A percentile compares a stretch with the other conserved stretches of the same genome.
Conservation (phyloP, 768 basidiomycete genomes). For the Myochromella boudieri region DNA sequence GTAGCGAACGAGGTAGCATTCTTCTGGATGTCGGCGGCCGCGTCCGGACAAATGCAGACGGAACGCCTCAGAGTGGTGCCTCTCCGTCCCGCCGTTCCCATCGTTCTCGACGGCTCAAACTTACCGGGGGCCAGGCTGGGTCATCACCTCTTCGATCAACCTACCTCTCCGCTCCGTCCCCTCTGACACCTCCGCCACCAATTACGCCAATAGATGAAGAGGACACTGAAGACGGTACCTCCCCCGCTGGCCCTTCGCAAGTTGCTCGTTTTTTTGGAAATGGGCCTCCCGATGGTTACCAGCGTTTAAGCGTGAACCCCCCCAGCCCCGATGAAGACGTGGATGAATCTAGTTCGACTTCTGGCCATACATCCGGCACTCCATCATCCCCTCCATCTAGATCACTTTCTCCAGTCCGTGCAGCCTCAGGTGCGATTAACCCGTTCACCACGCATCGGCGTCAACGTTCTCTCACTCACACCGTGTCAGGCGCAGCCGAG, state of each 20-base stretch:
- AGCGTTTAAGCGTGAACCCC: conserved; percentile 24
- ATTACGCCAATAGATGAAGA: conserved; percentile 79
- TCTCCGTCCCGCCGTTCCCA: conserved; percentile 60
- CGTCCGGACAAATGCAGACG: conserved; percentile 35
- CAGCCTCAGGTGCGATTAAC: conserved; percentile 76
- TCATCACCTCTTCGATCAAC: conserved; percentile 61
- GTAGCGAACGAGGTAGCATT: conserved; percentile 95
- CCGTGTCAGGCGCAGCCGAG: conserved; percentile 62
- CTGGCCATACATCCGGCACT: conserved; percentile 19
- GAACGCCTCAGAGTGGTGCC: conserved; percentile 40
- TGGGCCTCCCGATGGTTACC: conserved; percentile 26
- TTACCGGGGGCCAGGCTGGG: conserved; percentile 38
- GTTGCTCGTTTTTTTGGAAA: conserved; percentile 23
- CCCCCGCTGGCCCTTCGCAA: conserved; percentile 48
- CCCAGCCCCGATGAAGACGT: conserved; percentile 20
- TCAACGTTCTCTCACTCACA: conserved; percentile 67
- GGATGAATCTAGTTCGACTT: conserved; percentile 21
- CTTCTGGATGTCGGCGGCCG: conserved; percentile 86
- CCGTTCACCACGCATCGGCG: conserved; percentile 75
- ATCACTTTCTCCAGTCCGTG: conserved; percentile 59
- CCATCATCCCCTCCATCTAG: conserved; percentile 49
- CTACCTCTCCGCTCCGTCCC: conserved; percentile 38
- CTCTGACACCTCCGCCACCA: conserved; percentile 60
- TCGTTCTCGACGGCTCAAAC: conserved; percentile 56
- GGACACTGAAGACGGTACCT: conserved; percentile 35